Evolutionary conservation across 2,329 filamentous ascomycete genomes (phyloP).

Genomic region (Aspergillus nomiae): DNA sequence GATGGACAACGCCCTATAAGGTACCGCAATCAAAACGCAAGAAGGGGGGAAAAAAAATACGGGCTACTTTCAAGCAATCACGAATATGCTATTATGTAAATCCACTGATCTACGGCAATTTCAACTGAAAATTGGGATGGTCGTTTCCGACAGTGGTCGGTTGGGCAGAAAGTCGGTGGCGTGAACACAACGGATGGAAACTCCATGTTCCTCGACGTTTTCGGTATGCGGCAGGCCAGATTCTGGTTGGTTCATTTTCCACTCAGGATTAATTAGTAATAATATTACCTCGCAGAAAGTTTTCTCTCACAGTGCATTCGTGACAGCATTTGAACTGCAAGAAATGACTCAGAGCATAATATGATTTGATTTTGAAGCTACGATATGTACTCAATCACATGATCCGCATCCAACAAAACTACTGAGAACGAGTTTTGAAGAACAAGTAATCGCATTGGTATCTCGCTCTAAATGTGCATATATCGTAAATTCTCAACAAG

Average conservation of each 20-base stretch:
- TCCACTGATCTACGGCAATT: background rate
- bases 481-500: background rate
- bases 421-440: background rate
- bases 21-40: background rate
- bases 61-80: background rate
- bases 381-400: background rate
- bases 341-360: background rate
- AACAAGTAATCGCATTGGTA: conserved; percentile 3
- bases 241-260: background rate
- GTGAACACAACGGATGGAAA: background rate
- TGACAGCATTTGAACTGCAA: background rate
- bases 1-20: background rate
- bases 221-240: background rate
- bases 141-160: background rate
- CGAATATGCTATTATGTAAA: background rate
- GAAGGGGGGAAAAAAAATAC: background rate
- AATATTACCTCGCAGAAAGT: background rate
- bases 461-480: background rate
- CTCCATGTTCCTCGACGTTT: conserved; percentile 1
- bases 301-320: background rate
- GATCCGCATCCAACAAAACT: background rate
- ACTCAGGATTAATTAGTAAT: background rate
- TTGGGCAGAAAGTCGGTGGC: conserved; percentile 5
- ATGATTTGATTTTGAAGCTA: background rate
- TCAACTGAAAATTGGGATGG: background rate